phyloP scores from a whole-genome alignment of 345 rosid genomes.

The Gossypium herbaceum region DNA sequence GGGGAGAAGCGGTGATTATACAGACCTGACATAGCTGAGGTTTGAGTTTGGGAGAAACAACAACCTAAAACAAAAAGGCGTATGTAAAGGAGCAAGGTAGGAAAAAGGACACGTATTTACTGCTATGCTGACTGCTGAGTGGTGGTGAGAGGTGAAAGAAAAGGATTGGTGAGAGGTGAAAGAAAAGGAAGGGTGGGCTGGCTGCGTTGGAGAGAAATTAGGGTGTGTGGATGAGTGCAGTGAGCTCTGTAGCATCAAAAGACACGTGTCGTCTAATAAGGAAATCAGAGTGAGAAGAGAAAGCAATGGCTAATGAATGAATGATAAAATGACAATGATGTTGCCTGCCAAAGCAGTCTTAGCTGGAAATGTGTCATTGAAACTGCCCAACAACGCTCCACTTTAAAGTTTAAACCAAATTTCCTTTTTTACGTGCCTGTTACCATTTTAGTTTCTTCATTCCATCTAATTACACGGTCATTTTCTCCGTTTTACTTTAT shows the following conservation, averaged over 20 bases:
- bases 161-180: background rate
- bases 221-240: background rate
- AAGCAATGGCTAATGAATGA: conserved; percentile 13
- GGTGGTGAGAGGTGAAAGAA: background rate
- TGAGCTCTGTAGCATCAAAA: background rate
- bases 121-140: background rate
- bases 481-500: no score
- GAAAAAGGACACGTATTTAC: background rate
- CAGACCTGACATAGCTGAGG: conserved; percentile 76
- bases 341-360: conserved; percentile 30
- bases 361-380: conserved; percentile 22
- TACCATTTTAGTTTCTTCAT: no score
- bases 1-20: conserved; percentile 93
- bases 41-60: background rate
- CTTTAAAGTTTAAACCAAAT: background rate
- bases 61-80: background rate
- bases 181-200: background rate
- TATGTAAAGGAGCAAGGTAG: background rate
- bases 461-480: no score
- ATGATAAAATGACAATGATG: conserved; percentile 17
- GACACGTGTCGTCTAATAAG: background rate
- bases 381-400: background rate
- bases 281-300: background rate
- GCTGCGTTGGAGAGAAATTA: background rate
- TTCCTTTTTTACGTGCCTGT: no score